Base-by-base conservation (phyloP, 2,329 filamentous ascomycete genomes). In the Camillea tinctor region DNA sequence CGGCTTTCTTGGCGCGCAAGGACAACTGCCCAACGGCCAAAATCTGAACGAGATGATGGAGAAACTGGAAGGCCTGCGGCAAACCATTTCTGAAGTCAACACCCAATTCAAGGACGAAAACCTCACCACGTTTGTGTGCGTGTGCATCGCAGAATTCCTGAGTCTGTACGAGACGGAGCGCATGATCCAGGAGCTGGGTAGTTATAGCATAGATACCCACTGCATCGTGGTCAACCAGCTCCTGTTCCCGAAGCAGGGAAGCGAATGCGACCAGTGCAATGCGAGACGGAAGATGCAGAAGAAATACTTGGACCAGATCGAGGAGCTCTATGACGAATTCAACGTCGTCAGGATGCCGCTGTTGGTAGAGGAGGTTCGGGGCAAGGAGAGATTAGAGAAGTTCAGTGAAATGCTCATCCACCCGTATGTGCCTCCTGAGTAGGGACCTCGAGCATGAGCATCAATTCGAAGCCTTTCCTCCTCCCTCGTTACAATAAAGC, bases 331-430 rank as follows among this genome's bases (percentile, higher is more conserved):
- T 75, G 93, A 97, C 73, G 95, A 99, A 76, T 99, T 99, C 81
- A 97, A 99, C 74, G 93, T 99, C 48, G 94, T 99, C 68, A 94
- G 94, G 83, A 98, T 99, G 93, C 95, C 95, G 44, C 78, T 99
- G 71, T 79, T 99, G 61, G 92, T 96, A 1, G 94, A 99, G 76
- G 95, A 99, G 80, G 93, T 99, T 9, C 83, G 95, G 71, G 95
- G 95, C 51, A 97, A 96, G 82, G 94, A 98, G 73, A 94, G 88
- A 77, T 80, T 99, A 68, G 93, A 96, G 78, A 92, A 86, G 77
- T 98, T 95, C 75, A 93, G 90, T 73, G 87, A 93, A 71, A 92
- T 95, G 90, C 81, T 95, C 62, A 83, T 93, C 64, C 84, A 84
- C 65, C 91, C 90, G 0, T 94, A 88, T 71, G 81, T 90, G 54